Conservation (phyloP, 2,329 filamentous ascomycete genomes). For the Rutstroemia sp. region DNA sequence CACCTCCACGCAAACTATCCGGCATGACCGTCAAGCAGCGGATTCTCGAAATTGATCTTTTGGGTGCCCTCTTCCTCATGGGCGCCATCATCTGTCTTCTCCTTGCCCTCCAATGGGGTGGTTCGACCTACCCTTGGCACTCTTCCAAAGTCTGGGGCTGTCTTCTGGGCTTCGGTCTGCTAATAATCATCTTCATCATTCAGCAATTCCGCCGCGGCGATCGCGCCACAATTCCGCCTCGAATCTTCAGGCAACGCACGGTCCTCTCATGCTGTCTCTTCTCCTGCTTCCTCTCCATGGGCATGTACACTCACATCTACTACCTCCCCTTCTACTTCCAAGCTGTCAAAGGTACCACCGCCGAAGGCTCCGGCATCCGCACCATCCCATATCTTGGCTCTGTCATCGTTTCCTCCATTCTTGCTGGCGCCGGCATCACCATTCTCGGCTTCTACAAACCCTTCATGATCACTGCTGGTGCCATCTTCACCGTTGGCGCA, state of each 20-base stretch:
- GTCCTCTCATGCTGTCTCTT: conserved; percentile 30
- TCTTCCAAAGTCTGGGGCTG: conserved; percentile 37
- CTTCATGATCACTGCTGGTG: conserved; percentile 38
- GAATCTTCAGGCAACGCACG: conserved; percentile 35
- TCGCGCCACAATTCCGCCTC: conserved; percentile 42
- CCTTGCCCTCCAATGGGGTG: conserved; percentile 42
- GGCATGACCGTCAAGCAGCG: conserved; percentile 29
- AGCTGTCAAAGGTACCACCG: conserved; percentile 35
- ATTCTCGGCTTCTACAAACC: conserved; percentile 37
- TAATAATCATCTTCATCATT: conserved; percentile 32
- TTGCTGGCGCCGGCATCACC: conserved; percentile 34
- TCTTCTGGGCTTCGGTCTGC: conserved; percentile 33
- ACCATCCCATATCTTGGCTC: conserved; percentile 38
- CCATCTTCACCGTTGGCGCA: conserved; percentile 36
- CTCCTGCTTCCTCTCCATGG: conserved; percentile 31
- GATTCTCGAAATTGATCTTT: conserved; percentile 40
- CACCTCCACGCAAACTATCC: conserved; percentile 29
- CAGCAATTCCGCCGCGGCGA: conserved; percentile 38
- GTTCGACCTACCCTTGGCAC: conserved; percentile 38
- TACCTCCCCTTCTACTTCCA: conserved; percentile 47
- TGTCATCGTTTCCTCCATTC: conserved; percentile 36
- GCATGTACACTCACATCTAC: conserved; percentile 31
- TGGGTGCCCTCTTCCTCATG: conserved; percentile 41
- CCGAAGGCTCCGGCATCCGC: conserved; percentile 34
- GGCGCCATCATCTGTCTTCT: conserved; percentile 37